Conservation (phyloP, 73 alveolate species). For the Tetrahymena malaccensis region DNA sequence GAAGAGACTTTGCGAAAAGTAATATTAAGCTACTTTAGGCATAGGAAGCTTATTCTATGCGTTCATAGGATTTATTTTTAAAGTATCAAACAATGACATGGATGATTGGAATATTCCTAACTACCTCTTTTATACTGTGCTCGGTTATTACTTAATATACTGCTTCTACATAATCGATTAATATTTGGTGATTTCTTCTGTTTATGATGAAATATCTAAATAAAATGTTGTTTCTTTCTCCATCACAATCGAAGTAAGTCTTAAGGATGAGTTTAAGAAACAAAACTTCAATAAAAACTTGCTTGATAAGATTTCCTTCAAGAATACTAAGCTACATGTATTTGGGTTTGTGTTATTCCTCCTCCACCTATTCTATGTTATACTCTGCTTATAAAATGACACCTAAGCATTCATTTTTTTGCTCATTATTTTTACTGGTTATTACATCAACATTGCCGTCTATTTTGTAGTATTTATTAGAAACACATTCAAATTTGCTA, state of each 20-base stretch:
- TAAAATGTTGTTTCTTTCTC: not conserved
- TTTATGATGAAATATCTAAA: not conserved
- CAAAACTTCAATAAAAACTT: not conserved
- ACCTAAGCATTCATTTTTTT: not conserved
- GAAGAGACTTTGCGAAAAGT: not conserved
- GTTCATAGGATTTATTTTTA: not conserved
- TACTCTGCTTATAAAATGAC: not conserved
- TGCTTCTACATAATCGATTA: not conserved
- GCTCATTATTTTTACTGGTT: not conserved
- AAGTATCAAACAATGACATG: not conserved
- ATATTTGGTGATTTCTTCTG: not conserved
- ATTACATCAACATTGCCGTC: not conserved
- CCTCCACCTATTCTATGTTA: not conserved
- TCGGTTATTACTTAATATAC: not conserved
- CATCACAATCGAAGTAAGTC: not conserved
- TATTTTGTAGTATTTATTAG: not conserved
- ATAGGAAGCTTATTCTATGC: not conserved
- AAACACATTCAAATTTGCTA: not conserved
- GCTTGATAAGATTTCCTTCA: not conserved
- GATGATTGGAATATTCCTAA: not conserved
- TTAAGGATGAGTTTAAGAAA: not conserved
- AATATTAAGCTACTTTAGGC: not conserved
- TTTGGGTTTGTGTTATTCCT: not conserved
- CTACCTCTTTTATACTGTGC: not conserved
- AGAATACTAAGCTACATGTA: not conserved